Conservation (phyloP, 2,329 filamentous ascomycete species). For the Rutstroemia sydowiana region DNA sequence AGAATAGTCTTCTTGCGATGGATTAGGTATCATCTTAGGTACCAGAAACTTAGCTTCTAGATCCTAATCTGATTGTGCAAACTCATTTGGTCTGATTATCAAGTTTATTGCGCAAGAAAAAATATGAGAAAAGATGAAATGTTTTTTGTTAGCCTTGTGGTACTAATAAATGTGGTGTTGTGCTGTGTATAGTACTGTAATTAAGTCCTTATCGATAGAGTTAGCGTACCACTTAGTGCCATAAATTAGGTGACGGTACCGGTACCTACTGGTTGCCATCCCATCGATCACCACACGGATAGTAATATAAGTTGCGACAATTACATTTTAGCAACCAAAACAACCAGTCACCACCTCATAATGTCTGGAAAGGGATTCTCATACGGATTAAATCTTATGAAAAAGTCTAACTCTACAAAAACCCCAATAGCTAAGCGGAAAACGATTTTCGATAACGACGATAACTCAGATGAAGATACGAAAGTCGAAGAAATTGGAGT, state of each 20-base stretch:
- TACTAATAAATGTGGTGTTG: no score
- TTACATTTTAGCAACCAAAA: background rate
- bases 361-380: slow-evolving; percentile 37
- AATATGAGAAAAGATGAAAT: no score
- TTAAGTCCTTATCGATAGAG: no score
- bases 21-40: background rate
- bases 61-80: background rate
- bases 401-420: slow-evolving; percentile 45
- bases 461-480: slow-evolving; percentile 47
- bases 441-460: slow-evolving; percentile 51
- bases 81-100: background rate
- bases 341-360: background rate
- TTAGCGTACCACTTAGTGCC: no score
- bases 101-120: background rate
- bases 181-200: no score
- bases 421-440: slow-evolving; percentile 44
- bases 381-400: slow-evolving; percentile 53
- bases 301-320: slow-evolving; percentile 1
- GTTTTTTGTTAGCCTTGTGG: background rate
- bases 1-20: background rate
- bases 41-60: background rate
- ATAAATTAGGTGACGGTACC: no score
- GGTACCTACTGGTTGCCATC: no score
- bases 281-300: no score
- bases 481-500: slow-evolving; percentile 33